Conservation (phyloP, 192 early-diverging fungal genomes). For the Radiomyces spectabilis region DNA sequence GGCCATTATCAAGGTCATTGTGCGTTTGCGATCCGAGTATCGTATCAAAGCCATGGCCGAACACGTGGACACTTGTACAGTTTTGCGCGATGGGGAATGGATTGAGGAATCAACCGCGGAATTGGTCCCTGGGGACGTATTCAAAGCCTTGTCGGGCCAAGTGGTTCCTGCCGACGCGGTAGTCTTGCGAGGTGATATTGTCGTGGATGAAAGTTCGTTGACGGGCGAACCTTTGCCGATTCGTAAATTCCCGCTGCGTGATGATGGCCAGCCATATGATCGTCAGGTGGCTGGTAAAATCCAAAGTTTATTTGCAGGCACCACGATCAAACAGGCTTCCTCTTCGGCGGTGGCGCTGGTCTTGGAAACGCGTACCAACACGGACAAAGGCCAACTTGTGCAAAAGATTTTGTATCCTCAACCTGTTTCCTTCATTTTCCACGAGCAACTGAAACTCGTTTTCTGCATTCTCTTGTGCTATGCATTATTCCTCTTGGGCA, state of each 20-base stretch:
- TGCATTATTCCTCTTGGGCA: slow-evolving; percentile 28
- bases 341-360: slow-evolving; percentile 29
- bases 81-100: slow-evolving; percentile 51
- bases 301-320: slow-evolving; percentile 44
- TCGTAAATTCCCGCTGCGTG: slow-evolving; percentile 48
- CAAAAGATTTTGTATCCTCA: slow-evolving; percentile 62
- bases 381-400: slow-evolving; percentile 55
- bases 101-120: slow-evolving; percentile 31
- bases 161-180: slow-evolving; percentile 46
- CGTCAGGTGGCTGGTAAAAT: slow-evolving; percentile 7
- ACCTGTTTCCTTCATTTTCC: slow-evolving; percentile 61
- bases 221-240: slow-evolving; percentile 61
- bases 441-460: slow-evolving; percentile 66
- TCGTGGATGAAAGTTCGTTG: slow-evolving; percentile 54
- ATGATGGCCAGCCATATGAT: slow-evolving; percentile 27
- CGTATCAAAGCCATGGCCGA: slow-evolving; percentile 50
- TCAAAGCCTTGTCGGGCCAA: slow-evolving; percentile 19
- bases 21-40: slow-evolving; percentile 41
- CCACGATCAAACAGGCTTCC: slow-evolving; percentile 47
- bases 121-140: slow-evolving; percentile 64
- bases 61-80: slow-evolving; percentile 31
- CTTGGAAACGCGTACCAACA: slow-evolving; percentile 36
- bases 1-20: slow-evolving; percentile 36
- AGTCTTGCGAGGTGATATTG: slow-evolving; percentile 43
- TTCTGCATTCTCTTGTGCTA: slow-evolving; percentile 34